phyloP scores from a whole-genome alignment of 108 stramenopile genomes.

The Stephanodiscus triporus region DNA sequence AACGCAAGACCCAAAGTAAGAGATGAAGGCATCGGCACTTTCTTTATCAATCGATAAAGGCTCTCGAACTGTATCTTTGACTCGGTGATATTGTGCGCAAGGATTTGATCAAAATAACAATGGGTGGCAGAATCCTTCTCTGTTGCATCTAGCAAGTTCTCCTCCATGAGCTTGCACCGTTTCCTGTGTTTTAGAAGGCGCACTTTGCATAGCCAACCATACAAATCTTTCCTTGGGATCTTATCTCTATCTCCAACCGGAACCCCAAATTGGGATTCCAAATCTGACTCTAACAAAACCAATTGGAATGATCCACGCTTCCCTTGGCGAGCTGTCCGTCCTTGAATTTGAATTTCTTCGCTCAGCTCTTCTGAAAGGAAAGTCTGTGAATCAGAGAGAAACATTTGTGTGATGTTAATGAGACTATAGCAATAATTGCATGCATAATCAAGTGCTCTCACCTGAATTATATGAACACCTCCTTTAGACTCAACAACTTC shows the following conservation, averaged over 20 bases:
- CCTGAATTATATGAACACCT: slow-evolving; percentile 61
- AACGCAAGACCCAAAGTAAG: slow-evolving; percentile 55
- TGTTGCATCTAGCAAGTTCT: slow-evolving; percentile 51
- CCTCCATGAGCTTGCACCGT: slow-evolving; percentile 42
- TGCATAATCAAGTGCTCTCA: slow-evolving; percentile 5
- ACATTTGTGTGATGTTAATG: no score
- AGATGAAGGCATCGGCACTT: slow-evolving; percentile 46
- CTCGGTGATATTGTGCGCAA: slow-evolving; percentile 29
- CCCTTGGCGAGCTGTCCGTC: slow-evolving; percentile 69
- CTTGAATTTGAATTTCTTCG: slow-evolving; percentile 72
- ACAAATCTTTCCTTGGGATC: slow-evolving; percentile 46
- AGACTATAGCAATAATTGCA: background rate
- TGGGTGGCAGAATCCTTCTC: slow-evolving; percentile 51
- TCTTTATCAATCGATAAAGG: slow-evolving; percentile 58
- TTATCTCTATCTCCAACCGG: slow-evolving; percentile 30
- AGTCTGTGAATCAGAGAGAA: no score
- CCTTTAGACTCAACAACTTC: slow-evolving; percentile 54
- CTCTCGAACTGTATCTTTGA: slow-evolving; percentile 47
- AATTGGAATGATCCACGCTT: slow-evolving; percentile 62
- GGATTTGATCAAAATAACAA: slow-evolving; percentile 58
- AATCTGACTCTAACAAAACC: slow-evolving; percentile 59
- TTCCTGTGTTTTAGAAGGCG: slow-evolving; percentile 34
- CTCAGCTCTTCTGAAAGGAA: no score
- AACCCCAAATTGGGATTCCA: slow-evolving; percentile 57
- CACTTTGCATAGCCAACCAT: slow-evolving; percentile 52